Percentiles rank a stretch among this genome's conserved stretches.
phyloP scores from a whole-genome alignment of 352 stramenopile genomes.

The Globisporangium spinosum region DNA sequence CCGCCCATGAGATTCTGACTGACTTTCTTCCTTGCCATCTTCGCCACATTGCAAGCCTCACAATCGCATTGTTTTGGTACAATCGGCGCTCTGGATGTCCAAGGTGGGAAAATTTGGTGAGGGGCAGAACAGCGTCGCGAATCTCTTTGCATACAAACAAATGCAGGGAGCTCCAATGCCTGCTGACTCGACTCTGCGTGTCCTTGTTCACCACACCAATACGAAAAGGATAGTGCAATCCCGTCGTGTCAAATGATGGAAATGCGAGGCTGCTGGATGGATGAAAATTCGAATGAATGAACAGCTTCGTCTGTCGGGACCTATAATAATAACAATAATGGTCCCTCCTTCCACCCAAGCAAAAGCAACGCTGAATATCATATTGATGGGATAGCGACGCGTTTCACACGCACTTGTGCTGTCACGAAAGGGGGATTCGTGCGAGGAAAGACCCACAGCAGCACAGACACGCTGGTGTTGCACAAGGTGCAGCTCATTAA shows the following conservation, averaged over 20 bases:
- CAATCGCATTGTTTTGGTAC: neutral
- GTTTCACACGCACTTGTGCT: neutral
- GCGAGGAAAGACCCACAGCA: neutral
- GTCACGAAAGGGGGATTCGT: neutral
- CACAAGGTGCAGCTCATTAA: neutral
- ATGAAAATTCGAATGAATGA: neutral
- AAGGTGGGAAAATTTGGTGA: neutral
- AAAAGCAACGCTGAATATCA: neutral
- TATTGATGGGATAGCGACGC: neutral
- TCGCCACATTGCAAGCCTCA: constrained; percentile 3
- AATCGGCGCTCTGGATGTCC: neutral
- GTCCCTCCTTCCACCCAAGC: neutral
- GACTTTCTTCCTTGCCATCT: neutral
- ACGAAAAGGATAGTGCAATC: neutral
- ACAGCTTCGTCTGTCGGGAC: neutral
- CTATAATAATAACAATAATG: neutral
- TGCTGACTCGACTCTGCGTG: neutral
- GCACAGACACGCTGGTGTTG: neutral
- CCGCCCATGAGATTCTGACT: neutral
- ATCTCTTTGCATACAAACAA: neutral
- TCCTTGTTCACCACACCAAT: neutral
- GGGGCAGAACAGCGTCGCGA: neutral
- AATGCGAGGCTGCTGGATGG: neutral
- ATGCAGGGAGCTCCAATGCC: too few relatives aligned
- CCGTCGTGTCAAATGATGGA: neutral